phyloP scores from a whole-genome alignment of 2,329 filamentous ascomycete species.

The Anisogramma anomala region DNA sequence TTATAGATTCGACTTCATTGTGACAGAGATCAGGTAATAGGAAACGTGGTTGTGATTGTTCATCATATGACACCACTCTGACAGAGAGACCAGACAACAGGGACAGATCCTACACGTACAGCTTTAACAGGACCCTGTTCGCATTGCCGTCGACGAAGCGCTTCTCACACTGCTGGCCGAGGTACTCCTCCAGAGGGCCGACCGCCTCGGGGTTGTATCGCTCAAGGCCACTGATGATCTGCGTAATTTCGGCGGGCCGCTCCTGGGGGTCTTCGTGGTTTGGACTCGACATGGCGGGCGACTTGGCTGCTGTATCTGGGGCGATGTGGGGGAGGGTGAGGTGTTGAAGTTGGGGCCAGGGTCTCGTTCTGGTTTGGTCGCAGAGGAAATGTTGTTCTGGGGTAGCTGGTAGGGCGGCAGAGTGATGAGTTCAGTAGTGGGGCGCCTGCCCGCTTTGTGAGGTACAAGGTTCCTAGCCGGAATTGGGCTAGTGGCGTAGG shows the following conservation, averaged over 20 bases:
- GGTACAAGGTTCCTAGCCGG: not conserved
- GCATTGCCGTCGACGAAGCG: constrained; percentile 93
- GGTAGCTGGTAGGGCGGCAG: too few relatives aligned
- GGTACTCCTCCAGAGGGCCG: constrained; percentile 83
- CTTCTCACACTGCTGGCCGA: constrained; percentile 87
- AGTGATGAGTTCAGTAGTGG: too few relatives aligned
- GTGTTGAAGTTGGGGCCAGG: not conserved
- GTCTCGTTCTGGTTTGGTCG: not conserved
- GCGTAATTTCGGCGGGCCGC: constrained; percentile 81
- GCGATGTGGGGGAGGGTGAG: not conserved
- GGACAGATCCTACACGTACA: constrained; percentile 53
- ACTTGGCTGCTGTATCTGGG: constrained; percentile 15
- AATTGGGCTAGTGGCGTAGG: not conserved
- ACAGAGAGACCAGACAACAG: constrained; percentile 10
- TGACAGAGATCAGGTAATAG: constrained; percentile 79
- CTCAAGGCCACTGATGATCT: constrained; percentile 93
- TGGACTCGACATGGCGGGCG: constrained; percentile 41
- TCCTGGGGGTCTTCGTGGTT: constrained; percentile 79
- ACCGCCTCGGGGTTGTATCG: constrained; percentile 98
- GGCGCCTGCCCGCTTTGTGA: constrained; percentile 4
- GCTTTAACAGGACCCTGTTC: constrained; percentile 88
- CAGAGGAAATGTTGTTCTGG: too few relatives aligned
- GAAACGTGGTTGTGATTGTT: constrained; percentile 72
- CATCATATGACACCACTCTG: constrained; percentile 46
- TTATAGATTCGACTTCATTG: constrained; percentile 63